These are phyloP conservation scores for Debaryomyces prosopidis DNA, from an alignment of 805 yeast species.

Conservation along the genomic window DNA sequence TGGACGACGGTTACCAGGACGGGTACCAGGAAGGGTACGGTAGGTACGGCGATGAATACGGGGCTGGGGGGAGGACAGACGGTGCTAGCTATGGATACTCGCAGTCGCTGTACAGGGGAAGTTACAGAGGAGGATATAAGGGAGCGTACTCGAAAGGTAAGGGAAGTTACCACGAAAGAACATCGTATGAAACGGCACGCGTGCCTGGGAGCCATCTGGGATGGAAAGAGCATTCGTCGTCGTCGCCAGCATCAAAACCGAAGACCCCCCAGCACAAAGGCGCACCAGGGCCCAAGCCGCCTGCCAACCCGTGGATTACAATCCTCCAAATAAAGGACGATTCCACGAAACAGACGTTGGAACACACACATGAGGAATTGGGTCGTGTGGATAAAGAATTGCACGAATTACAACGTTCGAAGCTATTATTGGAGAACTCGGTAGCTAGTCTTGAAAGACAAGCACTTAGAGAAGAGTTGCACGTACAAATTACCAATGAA, in stretches of 20 bases:
- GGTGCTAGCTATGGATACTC: background rate
- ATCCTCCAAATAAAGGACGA: conserved; percentile 28
- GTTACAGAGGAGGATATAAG: background rate
- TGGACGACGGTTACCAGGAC: background rate
- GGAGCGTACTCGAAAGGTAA: background rate
- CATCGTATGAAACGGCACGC: background rate
- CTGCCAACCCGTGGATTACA: conserved; percentile 34
- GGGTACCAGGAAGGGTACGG: background rate
- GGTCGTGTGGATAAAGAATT: conserved; percentile 24
- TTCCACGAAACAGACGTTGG: conserved; percentile 22
- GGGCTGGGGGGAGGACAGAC: conserved; percentile 6
- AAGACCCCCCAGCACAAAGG: background rate
- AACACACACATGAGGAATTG: conserved; percentile 25
- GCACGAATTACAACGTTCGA: conserved; percentile 23
- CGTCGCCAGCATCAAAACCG: background rate
- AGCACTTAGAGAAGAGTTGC: conserved; percentile 31
- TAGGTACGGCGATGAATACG: conserved; percentile 6
- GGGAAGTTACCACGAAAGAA: background rate
- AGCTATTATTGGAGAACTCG: conserved; percentile 18
- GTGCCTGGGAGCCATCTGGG: background rate
- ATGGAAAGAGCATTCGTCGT: background rate
- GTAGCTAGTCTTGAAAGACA: conserved; percentile 21
- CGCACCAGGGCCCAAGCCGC: conserved; percentile 3
- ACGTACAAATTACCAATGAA: conserved; percentile 42
- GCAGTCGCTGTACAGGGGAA: background rate